Evolutionary conservation across 805 yeast genomes (phyloP).

Genomic region (Saccharomycopsis lassenensis): DNA sequence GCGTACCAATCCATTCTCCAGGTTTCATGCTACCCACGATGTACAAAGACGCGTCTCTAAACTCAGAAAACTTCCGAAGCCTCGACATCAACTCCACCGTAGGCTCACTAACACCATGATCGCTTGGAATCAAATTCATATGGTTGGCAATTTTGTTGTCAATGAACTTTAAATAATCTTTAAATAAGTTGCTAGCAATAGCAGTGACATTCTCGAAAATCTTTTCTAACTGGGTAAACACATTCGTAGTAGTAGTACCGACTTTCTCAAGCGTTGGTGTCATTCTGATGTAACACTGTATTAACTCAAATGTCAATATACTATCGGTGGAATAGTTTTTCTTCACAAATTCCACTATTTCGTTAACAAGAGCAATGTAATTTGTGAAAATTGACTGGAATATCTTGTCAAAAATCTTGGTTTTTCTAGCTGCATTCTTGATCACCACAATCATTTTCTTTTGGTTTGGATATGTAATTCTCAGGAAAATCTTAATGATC

Average conservation of each 20-base stretch:
- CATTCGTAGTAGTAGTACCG: conserved; percentile 17
- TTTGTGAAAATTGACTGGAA: conserved; percentile 28
- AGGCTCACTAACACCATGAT: conserved; percentile 59
- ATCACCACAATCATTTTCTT: conserved; percentile 15
- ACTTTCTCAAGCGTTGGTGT: conserved; percentile 23
- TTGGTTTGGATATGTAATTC: conserved; percentile 11
- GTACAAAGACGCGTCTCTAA: conserved; percentile 35
- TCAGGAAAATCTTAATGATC: conserved; percentile 30
- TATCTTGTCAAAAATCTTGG: conserved; percentile 25
- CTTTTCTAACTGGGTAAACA: conserved; percentile 20
- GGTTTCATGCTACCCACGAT: conserved; percentile 42
- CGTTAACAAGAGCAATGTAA: conserved; percentile 29
- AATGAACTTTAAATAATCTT: conserved; percentile 45
- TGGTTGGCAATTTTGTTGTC: conserved; percentile 36
- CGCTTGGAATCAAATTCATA: conserved; percentile 44
- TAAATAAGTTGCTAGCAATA: conserved; percentile 32
- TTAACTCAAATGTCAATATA: conserved; percentile 45
- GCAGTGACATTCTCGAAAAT: conserved; percentile 20
- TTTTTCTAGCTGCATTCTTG: conserved; percentile 24
- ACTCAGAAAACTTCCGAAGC: conserved; percentile 54
- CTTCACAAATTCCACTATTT: conserved; percentile 31
- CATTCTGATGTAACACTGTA: conserved; percentile 35
- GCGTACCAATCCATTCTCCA: conserved; percentile 59
- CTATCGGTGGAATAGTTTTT: conserved; percentile 37
- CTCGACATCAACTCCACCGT: conserved; percentile 65